Conservation (phyloP, 257 asterid genomes). For the Dorcoceras hygrometricum region DNA sequence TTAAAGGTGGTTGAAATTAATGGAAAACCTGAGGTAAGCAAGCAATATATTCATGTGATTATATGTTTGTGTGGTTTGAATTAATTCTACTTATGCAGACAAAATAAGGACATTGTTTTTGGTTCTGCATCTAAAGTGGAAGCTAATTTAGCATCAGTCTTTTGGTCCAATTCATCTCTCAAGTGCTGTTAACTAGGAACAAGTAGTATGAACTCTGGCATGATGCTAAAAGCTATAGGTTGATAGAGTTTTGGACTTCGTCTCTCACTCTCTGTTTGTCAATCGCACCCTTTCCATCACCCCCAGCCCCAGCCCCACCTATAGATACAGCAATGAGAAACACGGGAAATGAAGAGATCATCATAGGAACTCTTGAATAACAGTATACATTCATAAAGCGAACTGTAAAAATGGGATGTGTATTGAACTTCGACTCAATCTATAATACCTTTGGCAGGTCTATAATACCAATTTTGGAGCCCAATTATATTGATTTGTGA, state of each 20-base stretch:
- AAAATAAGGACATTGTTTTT: not conserved
- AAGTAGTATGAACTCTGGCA: not conserved
- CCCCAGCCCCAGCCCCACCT: not conserved
- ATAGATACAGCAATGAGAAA: not conserved
- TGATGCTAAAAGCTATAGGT: not conserved
- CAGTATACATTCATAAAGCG: too few species aligned
- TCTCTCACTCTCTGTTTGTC: not conserved
- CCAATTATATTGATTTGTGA: too few species aligned
- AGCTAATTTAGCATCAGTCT: not conserved
- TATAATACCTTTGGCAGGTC: too few species aligned
- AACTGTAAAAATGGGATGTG: too few species aligned
- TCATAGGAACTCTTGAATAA: too few species aligned
- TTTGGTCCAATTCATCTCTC: too few species aligned
- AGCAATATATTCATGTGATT: constrained; percentile 10
- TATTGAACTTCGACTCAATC: too few species aligned
- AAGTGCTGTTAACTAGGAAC: not conserved
- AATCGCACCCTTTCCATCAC: too few species aligned
- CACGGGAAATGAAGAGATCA: not conserved
- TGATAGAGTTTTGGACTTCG: not conserved
- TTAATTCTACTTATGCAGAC: constrained; percentile 5
- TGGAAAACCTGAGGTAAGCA: constrained; percentile 62
- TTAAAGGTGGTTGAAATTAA: constrained; percentile 46
- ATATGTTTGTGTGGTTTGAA: not conserved
- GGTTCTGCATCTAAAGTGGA: not conserved
- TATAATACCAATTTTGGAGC: too few species aligned